Conservation (phyloP, 495 filamentous ascomycete species). For the Apiosordaria backusii region DNA sequence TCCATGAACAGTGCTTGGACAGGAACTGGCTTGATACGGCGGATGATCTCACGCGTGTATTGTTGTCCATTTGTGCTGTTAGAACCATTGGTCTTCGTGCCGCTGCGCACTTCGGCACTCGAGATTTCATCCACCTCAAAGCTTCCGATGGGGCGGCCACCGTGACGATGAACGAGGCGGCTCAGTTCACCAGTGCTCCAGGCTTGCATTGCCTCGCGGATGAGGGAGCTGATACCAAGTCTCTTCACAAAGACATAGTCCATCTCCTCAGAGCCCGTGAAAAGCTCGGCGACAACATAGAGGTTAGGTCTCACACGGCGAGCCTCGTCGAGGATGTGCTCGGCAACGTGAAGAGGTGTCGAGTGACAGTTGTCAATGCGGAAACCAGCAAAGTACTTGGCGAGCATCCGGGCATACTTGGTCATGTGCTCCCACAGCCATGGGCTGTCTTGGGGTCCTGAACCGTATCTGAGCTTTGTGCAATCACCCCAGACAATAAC, state of each 20-base stretch:
- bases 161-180: constrained; percentile 88
- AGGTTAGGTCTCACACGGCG: constrained; percentile 82
- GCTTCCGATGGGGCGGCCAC: constrained; percentile 90
- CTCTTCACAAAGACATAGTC: constrained; percentile 94
- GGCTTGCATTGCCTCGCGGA: constrained; percentile 97
- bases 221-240: constrained; percentile 82
- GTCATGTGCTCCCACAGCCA: constrained; percentile 96
- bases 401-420: constrained; percentile 86
- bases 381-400: constrained; percentile 92
- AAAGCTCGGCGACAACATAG: constrained; percentile 92
- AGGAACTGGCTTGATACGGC: constrained; percentile 71
- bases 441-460: constrained; percentile 75
- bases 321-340: constrained; percentile 90
- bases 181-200: constrained; percentile 93
- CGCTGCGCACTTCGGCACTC: constrained; percentile 35
- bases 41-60: constrained; percentile 55
- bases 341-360: constrained; percentile 87
- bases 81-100: constrained; percentile 25
- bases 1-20: constrained; percentile 98
- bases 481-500: constrained; percentile 99
- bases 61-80: background rate
- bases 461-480: constrained; percentile 92
- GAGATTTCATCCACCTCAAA: constrained; percentile 74
- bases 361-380: constrained; percentile 99
- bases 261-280: constrained; percentile 92